These are phyloP conservation scores for Nigrospora oryzae DNA, from an alignment of 2,329 filamentous ascomycete genomes.

Conservation along the genomic window DNA sequence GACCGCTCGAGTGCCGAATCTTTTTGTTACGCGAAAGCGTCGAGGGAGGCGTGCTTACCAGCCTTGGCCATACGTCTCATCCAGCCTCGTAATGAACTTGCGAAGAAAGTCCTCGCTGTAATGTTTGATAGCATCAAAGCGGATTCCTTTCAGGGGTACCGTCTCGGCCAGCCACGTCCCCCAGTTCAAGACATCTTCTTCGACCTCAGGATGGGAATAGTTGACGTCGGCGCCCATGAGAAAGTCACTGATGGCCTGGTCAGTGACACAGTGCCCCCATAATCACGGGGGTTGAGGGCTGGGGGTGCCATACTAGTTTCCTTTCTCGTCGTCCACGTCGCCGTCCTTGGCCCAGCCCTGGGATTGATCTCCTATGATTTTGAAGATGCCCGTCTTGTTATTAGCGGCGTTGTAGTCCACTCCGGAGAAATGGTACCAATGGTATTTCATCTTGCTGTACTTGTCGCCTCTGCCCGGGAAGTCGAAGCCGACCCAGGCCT, in stretches of 20 bases:
- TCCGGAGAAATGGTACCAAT: constrained; percentile 58
- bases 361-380: constrained; percentile 57
- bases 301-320: constrained; percentile 21
- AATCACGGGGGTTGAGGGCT: constrained; percentile 3
- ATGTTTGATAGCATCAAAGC: constrained; percentile 24
- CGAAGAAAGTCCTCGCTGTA: constrained; percentile 22
- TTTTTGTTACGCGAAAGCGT: no score
- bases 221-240: constrained; percentile 26
- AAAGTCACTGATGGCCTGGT: constrained; percentile 4
- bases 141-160: constrained; percentile 21
- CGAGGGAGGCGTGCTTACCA: constrained; percentile 20
- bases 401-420: constrained; percentile 53
- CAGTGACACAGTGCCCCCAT: no score
- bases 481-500: constrained; percentile 59
- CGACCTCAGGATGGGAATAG: constrained; percentile 19
- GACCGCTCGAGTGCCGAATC: constrained; percentile 7
- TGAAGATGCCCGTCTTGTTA: constrained; percentile 53
- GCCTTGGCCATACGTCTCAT: constrained; percentile 27
- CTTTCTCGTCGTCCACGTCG: constrained; percentile 49
- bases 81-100: constrained; percentile 17
- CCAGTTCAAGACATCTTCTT: constrained; percentile 19
- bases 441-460: constrained; percentile 55
- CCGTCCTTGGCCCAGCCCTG: constrained; percentile 54
- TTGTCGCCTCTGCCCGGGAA: constrained; percentile 51
- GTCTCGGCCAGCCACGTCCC: constrained; percentile 17